phyloP scores from a whole-genome alignment of 495 filamentous ascomycete species.

The Xylaria flabelliformis region DNA sequence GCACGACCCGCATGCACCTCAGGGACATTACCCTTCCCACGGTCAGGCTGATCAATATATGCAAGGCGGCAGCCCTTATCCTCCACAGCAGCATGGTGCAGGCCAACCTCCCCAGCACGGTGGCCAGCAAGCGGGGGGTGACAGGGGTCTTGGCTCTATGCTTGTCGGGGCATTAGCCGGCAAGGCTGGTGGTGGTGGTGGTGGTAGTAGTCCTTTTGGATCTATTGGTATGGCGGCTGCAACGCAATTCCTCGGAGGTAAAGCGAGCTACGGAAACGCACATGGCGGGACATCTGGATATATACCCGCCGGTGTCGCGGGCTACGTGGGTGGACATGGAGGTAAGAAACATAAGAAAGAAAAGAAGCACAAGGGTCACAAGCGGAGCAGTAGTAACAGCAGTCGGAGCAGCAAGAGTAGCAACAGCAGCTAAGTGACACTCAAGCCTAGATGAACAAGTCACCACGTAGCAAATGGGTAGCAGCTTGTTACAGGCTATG shows the following conservation, averaged over 20 bases:
- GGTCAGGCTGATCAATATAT: slow-evolving; percentile 36
- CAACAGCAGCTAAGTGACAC: slow-evolving; percentile 28
- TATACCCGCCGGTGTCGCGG: slow-evolving; percentile 25
- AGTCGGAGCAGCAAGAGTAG: slow-evolving; percentile 36
- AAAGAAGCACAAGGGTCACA: slow-evolving; percentile 37
- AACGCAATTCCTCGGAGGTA: slow-evolving; percentile 28
- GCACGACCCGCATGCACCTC: slow-evolving; percentile 30
- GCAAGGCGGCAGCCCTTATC: slow-evolving; percentile 30
- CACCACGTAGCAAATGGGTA: not conserved
- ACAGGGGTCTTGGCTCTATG: slow-evolving; percentile 37
- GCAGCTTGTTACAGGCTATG: not conserved
- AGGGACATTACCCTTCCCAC: slow-evolving; percentile 37
- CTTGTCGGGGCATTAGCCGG: slow-evolving; percentile 30
- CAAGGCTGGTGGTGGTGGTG: slow-evolving; percentile 22
- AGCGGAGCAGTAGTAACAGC: slow-evolving; percentile 33
- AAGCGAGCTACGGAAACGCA: slow-evolving; percentile 25
- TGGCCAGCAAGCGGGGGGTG: slow-evolving; percentile 28
- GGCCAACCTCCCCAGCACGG: slow-evolving; percentile 30
- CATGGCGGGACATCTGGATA: slow-evolving; percentile 22
- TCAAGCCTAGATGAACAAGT: not conserved
- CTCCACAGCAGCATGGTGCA: slow-evolving; percentile 30
- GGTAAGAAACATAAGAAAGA: slow-evolving; percentile 42
- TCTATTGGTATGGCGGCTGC: slow-evolving; percentile 34
- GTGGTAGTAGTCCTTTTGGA: slow-evolving; percentile 17
- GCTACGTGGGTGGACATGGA: slow-evolving; percentile 31